Percentiles rank a stretch among this genome's conserved stretches.
phyloP scores from a whole-genome alignment of 75 land plant genomes.

The Picea glauca region DNA sequence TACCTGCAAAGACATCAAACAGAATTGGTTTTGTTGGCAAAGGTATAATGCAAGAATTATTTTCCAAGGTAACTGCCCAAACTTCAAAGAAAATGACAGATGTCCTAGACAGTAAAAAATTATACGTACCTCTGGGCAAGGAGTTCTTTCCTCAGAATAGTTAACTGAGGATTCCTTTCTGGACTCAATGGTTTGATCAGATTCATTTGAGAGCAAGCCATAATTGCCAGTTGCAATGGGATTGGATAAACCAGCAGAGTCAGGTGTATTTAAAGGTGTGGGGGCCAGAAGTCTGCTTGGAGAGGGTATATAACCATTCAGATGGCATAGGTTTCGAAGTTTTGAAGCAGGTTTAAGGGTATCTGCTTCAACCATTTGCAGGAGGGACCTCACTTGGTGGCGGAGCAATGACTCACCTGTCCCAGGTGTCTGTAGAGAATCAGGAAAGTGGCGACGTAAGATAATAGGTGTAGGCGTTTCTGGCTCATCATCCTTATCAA shows the following conservation, averaged over 20 bases:
- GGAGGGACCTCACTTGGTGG: conserved; percentile 57
- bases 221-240: background rate
- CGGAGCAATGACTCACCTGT: conserved; percentile 64
- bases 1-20: conserved; percentile 7
- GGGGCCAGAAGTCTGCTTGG: conserved; percentile 52
- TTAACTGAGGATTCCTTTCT: background rate
- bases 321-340: conserved; percentile 1
- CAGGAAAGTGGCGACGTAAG: background rate
- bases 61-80: background rate
- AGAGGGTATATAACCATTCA: conserved; percentile 22
- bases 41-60: no score
- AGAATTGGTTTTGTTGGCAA: background rate
- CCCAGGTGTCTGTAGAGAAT: conserved; percentile 34
- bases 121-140: background rate
- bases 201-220: background rate
- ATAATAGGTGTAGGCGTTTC: conserved; percentile 29
- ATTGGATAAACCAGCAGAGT: background rate
- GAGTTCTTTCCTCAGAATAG: no score
- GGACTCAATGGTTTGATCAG: conserved; percentile 6
- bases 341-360: conserved; percentile 16
- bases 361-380: conserved; percentile 56
- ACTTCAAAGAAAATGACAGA: background rate
- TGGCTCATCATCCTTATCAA: conserved; percentile 9
- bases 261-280: conserved; percentile 69
- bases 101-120: background rate